These are phyloP conservation scores for Suillus luteus DNA, from an alignment of 768 basidiomycete genomes.

Conservation along the genomic window DNA sequence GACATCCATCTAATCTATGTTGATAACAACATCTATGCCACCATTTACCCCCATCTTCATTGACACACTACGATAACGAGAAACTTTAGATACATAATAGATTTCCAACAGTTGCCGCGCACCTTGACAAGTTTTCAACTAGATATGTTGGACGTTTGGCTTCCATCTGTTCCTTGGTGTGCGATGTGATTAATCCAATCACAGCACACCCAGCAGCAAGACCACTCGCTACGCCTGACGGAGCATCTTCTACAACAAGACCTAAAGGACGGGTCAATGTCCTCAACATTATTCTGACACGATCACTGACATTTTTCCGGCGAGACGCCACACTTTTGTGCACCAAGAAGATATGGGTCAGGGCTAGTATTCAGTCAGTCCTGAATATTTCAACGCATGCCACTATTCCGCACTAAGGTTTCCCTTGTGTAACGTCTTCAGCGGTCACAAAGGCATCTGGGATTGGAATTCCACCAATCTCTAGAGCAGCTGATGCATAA, in stretches of 20 bases:
- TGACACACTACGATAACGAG: constrained; percentile 22
- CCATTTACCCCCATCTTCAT: constrained; percentile 37
- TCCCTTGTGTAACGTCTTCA: constrained; percentile 82
- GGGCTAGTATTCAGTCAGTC: constrained; percentile 46
- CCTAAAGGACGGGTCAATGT: constrained; percentile 40
- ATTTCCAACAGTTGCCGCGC: constrained; percentile 19
- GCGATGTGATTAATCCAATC: constrained; percentile 81
- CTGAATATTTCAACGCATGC: constrained; percentile 1
- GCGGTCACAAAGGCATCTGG: constrained; percentile 79
- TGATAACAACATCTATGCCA: constrained; percentile 47
- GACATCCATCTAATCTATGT: constrained; percentile 28
- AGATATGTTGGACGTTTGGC: constrained; percentile 66
- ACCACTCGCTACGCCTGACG: constrained; percentile 80
- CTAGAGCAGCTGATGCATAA: constrained; percentile 76
- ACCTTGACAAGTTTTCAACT: constrained; percentile 73
- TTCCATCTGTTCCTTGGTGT: constrained; percentile 67
- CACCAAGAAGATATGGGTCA: constrained; percentile 90
- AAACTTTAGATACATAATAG: constrained; percentile 7
- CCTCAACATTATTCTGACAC: constrained; percentile 23
- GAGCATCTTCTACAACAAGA: constrained; percentile 92
- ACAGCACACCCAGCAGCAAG: constrained; percentile 82
- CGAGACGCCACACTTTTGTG: constrained; percentile 64
- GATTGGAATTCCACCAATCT: constrained; percentile 61
- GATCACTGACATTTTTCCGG: constrained; percentile 57
- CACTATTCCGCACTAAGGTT: constrained; percentile 58